Conservation (phyloP, 805 yeast genomes). For the Zygoascus tannicola region DNA sequence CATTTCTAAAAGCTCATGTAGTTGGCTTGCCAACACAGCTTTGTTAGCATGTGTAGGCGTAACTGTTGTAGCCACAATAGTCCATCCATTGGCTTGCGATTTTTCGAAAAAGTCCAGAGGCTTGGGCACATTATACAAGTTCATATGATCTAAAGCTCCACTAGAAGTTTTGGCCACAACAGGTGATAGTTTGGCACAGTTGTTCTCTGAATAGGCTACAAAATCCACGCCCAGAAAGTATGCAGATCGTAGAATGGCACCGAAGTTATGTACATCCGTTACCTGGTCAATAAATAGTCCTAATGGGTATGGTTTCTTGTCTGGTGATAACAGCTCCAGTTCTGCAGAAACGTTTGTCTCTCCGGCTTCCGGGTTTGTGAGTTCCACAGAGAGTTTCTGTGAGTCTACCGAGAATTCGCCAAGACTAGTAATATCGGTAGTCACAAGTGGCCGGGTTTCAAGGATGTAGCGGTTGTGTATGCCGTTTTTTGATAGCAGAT, state of each 20-base stretch:
- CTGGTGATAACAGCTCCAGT: slow-evolving; percentile 9
- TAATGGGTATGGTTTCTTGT: slow-evolving; percentile 37
- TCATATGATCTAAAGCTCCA: slow-evolving; percentile 72
- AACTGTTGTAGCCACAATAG: slow-evolving; percentile 51
- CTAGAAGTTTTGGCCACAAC: slow-evolving; percentile 72
- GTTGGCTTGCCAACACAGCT: slow-evolving; percentile 32
- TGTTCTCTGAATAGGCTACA: slow-evolving; percentile 55
- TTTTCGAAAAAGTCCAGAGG: slow-evolving; percentile 55
- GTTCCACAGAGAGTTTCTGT: background rate
- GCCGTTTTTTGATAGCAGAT: slow-evolving; percentile 51
- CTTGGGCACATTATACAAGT: slow-evolving; percentile 47
- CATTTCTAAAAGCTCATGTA: slow-evolving; percentile 35
- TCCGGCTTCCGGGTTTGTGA: slow-evolving; percentile 1
- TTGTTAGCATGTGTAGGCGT: slow-evolving; percentile 13
- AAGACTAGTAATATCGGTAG: slow-evolving; percentile 27
- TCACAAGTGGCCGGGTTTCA: slow-evolving; percentile 48
- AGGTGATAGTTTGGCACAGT: slow-evolving; percentile 69
- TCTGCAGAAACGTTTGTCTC: background rate
- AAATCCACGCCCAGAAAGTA: slow-evolving; percentile 78
- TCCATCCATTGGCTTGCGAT: slow-evolving; percentile 57
- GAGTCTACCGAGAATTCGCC: slow-evolving; percentile 18
- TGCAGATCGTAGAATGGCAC: slow-evolving; percentile 73
- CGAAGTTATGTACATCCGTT: slow-evolving; percentile 80
- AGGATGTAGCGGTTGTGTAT: slow-evolving; percentile 76
- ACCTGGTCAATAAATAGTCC: slow-evolving; percentile 72